These are phyloP conservation scores for Austropuccinia psidii DNA, from an alignment of 1,284 basidiomycete species.

Conservation along the genomic window DNA sequence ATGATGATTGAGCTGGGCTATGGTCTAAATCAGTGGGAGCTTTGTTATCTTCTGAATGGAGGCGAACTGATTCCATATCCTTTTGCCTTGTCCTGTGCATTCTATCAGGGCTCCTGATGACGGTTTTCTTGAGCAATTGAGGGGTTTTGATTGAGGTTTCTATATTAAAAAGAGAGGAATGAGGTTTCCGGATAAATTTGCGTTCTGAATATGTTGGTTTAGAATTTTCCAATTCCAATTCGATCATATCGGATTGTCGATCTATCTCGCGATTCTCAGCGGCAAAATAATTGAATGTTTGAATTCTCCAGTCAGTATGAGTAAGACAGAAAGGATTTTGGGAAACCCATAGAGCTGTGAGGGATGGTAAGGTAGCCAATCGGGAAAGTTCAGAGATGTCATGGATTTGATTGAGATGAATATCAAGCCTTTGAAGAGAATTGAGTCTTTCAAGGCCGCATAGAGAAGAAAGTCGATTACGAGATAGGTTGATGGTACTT, in stretches of 20 bases:
- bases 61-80: background rate
- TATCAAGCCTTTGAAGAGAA: slow-evolving; percentile 73
- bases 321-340: slow-evolving; percentile 66
- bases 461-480: slow-evolving; percentile 83
- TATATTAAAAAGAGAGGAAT: background rate
- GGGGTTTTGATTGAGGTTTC: background rate
- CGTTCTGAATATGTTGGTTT: slow-evolving; percentile 19
- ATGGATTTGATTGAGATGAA: slow-evolving; percentile 71
- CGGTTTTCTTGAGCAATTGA: background rate
- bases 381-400: slow-evolving; percentile 80
- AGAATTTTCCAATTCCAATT: slow-evolving; percentile 39
- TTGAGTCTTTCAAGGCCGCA: slow-evolving; percentile 82
- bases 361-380: slow-evolving; percentile 67
- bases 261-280: slow-evolving; percentile 37
- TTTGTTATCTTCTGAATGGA: background rate
- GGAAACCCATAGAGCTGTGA: slow-evolving; percentile 67
- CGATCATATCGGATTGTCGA: background rate
- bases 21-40: background rate
- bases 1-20: background rate
- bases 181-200: background rate
- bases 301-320: slow-evolving; percentile 39
- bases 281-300: slow-evolving; percentile 39
- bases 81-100: background rate
- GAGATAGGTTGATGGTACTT: slow-evolving; percentile 64
- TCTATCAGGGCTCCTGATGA: background rate